Percentiles rank a stretch among this genome's conserved stretches.
Conservation (phyloP, 345 rosid genomes). For the Eucalyptus leucophloia region DNA sequence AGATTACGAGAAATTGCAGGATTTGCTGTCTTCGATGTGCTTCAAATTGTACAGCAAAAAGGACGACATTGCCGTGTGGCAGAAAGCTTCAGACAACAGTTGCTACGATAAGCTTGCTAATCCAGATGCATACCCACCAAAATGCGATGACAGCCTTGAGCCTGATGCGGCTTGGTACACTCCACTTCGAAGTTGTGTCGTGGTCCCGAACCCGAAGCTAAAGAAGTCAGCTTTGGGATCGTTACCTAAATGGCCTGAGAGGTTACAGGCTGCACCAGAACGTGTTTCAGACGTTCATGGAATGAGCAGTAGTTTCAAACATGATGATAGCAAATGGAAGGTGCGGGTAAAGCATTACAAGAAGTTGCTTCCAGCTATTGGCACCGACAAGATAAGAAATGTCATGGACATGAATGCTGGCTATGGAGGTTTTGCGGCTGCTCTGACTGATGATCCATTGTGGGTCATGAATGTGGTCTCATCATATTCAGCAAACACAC, state of each 20-base stretch:
- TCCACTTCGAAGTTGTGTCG: constrained; percentile 82
- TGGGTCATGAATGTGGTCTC: constrained; percentile 99
- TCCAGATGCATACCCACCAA: constrained; percentile 74
- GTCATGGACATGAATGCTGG: constrained; percentile 97
- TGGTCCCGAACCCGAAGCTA: constrained; percentile 59
- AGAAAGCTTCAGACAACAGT: constrained; percentile 49
- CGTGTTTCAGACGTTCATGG: constrained; percentile 62
- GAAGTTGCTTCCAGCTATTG: constrained; percentile 67
- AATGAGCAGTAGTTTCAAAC: constrained; percentile 48
- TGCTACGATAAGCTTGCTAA: constrained; percentile 63
- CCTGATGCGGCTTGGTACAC: constrained; percentile 98
- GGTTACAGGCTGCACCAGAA: constrained; percentile 64
- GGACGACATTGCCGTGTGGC: constrained; percentile 97
- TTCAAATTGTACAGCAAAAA: constrained; percentile 78
- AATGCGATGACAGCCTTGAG: constrained; percentile 95
- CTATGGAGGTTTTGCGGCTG: constrained; percentile 94
- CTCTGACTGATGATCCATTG: constrained; percentile 57
- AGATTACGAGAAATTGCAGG: constrained; percentile 76
- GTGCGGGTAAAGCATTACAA: constrained; percentile 71
- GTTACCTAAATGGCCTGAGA: constrained; percentile 78
- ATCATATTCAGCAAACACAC: constrained; percentile 69
- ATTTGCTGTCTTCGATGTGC: constrained; percentile 80
- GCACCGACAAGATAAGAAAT: constrained; percentile 77
- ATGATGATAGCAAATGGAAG: constrained; percentile 82
- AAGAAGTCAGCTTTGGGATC: constrained; percentile 51